Evolutionary conservation across 495 filamentous ascomycete genomes (phyloP).

Genomic region (Melanomma pulvis-pyrius): DNA sequence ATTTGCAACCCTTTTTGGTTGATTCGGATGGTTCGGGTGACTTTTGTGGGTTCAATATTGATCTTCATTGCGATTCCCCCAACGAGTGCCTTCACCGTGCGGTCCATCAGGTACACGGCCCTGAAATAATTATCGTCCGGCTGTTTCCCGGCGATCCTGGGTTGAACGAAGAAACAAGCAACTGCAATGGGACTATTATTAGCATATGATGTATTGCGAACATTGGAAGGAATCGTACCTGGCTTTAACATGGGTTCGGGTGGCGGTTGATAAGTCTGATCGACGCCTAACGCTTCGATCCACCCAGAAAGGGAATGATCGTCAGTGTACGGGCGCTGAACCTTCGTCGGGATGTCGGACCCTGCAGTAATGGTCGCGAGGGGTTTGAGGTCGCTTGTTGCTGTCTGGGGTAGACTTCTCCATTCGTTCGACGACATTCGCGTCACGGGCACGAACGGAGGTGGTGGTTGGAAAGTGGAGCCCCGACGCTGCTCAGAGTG

Average conservation of each 20-base stretch:
- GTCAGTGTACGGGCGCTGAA: slow-evolving; percentile 47
- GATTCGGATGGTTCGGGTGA: slow-evolving; percentile 71
- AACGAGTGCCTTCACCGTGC: slow-evolving; percentile 72
- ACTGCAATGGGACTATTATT: slow-evolving; percentile 50
- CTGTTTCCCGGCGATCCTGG: slow-evolving; percentile 54
- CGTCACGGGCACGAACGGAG: slow-evolving; percentile 41
- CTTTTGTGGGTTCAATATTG: slow-evolving; percentile 68
- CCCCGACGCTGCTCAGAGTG: slow-evolving; percentile 39
- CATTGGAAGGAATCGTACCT: slow-evolving; percentile 50
- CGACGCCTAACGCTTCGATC: slow-evolving; percentile 91
- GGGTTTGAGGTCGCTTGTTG: slow-evolving; percentile 52
- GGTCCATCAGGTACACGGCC: slow-evolving; percentile 81
- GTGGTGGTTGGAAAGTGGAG: slow-evolving; percentile 43
- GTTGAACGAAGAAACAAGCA: slow-evolving; percentile 86
- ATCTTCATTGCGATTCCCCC: slow-evolving; percentile 73
- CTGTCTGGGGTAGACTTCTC: slow-evolving; percentile 57
- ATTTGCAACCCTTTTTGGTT: slow-evolving; percentile 75
- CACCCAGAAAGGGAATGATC: slow-evolving; percentile 66
- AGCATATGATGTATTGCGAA: slow-evolving; percentile 25
- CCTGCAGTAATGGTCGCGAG: slow-evolving; percentile 34
- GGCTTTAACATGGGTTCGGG: slow-evolving; percentile 70
- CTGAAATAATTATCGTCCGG: slow-evolving; percentile 70
- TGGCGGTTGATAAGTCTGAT: slow-evolving; percentile 81
- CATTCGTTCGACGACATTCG: slow-evolving; percentile 53
- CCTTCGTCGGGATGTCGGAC: slow-evolving; percentile 55